Evolutionary conservation across 805 yeast species (phyloP), one percentile per base, ranked within the genome.

Genomic region (Maudiozyma barnettii): DNA sequence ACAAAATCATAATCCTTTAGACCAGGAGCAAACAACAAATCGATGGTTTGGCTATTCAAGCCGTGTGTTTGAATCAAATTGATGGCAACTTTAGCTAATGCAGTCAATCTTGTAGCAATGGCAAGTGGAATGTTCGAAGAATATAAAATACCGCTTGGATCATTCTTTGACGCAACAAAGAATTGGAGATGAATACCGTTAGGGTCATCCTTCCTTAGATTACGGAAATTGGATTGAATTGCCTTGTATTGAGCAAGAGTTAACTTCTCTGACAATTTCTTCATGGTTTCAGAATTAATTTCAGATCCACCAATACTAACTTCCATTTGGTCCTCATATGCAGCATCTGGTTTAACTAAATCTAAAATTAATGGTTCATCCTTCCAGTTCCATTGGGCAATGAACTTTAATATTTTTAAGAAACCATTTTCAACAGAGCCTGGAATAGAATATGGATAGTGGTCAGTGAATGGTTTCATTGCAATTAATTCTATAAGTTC

Each of bases 331-430:
- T 63, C 68, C 21, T 66, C 71, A 7, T 70, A 67, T 46, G 66
- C 63, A 18, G 64, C 66, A 9, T 61, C 59, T 50, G 77, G 76
- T 48, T 73, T 80, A 13, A 82, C 79, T 54, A 87, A 67, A 58
- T 93, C 97, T 50, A 93, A 67, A 46, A 90, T 77, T 51, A 93
- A 67, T 1, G 96, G 84, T 42, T 83, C 88, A 52, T 85, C 95
- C 56, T 78, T 83, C 99, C 99, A 93, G 64, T 93, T 89, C 99
- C 99, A 93, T 39, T 67, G 67, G 22, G 95, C 75, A 41, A 93
- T 63, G 57, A 83, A 85, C 42, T 77, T 70, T 36, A 93, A 62
- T 12, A 82, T 75, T 49, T 93, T 81, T 49, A 86, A 68, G 61
- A 93, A 88, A 5, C 96, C 99, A 47, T 83, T 75, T 51, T 80